Evolutionary conservation across 192 early-diverging fungal genomes (phyloP), one percentile per base, ranked within the genome.

Genomic region (Coemansia sp.): DNA sequence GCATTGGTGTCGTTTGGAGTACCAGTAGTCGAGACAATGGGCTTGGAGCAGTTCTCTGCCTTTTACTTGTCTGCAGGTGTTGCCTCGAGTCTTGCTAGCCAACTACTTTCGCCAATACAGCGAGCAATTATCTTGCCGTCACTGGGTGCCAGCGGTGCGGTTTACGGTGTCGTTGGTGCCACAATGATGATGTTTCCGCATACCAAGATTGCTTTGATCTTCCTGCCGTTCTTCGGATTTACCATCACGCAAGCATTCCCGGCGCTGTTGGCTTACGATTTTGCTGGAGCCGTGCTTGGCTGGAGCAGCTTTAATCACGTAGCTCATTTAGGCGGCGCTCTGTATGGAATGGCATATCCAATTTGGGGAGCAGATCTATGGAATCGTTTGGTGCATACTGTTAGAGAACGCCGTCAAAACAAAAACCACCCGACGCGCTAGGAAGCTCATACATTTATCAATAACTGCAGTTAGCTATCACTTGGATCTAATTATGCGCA

Each of bases 101-200:
- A 94, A 68, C 56, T 88, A 29, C 61, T 74, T 7, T 30, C 73
- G n/a, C 80, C 76, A 70, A 33, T 71, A 70, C 53, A 73, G 67
- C 54, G 71, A 54, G 59, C 73, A 50, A 42, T 65, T 63, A 81
- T 90, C 10, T 63, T 88, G 46, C 88, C 91, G 2, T 84, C 85
- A 20, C 73, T 96, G 33, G 95, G 95, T 21, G 95, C 95, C 22
- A 90, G 87, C 65, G 94, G 94, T 0, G 93, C 91, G 3, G 72
- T 94, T 14, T 95, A 88, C 63, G 87, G 87, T 10, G 84, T 91
- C 32, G 27, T 96, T 7, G 85, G 86, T 32, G 83, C 84, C 0
- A 83, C 82, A 0, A 86, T 87, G 24, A 71, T 85, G 30, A 20
- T 87, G 61, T 81, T 83, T 32, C 91, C 91, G 0, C 61, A 87